A percentile compares a stretch with the other conserved stretches of the same genome.
phyloP scores from a whole-genome alignment of 177 flowering plant species.

The Tripterygium wilfordii region DNA sequence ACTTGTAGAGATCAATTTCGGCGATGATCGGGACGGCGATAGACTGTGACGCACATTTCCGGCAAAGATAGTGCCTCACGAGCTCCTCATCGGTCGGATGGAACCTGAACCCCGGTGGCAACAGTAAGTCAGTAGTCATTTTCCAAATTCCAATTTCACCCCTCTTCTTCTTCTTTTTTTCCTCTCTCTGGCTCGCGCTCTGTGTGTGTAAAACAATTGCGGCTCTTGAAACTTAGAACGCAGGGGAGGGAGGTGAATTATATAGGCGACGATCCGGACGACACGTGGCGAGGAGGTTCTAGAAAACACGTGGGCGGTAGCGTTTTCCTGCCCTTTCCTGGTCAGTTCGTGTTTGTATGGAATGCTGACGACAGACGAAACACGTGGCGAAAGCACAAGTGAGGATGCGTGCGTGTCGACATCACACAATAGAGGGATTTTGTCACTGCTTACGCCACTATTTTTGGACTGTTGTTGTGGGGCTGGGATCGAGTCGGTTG shows the following conservation, averaged over 20 bases:
- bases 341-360: conserved; percentile 2
- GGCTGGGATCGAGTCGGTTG: conserved; percentile 8
- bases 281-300: conserved; percentile 38
- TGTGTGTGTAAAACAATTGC: neutral
- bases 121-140: conserved; percentile 31
- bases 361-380: conserved; percentile 17
- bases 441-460: conserved; percentile 50
- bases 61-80: conserved; percentile 71
- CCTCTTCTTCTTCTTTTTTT: neutral
- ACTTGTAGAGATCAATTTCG: conserved; percentile 81
- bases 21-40: conserved; percentile 76
- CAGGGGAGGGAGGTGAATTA: conserved; percentile 27
- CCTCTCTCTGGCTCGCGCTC: neutral
- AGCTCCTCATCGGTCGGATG: conserved; percentile 97
- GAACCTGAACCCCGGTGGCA: conserved; percentile 87
- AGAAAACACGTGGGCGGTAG: conserved; percentile 44
- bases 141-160: neutral
- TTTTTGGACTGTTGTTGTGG: conserved; percentile 24
- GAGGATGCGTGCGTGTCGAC: conserved; percentile 14
- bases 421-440: conserved; percentile 11
- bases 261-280: conserved; percentile 34
- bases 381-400: conserved; percentile 25
- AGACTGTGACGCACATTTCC: conserved; percentile 68
- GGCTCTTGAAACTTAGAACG: conserved; percentile 49
- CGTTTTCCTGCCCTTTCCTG: neutral